These are phyloP conservation scores for Cystobasidium sp. DNA, from an alignment of 1,284 basidiomycete species.

Conservation along the genomic window DNA sequence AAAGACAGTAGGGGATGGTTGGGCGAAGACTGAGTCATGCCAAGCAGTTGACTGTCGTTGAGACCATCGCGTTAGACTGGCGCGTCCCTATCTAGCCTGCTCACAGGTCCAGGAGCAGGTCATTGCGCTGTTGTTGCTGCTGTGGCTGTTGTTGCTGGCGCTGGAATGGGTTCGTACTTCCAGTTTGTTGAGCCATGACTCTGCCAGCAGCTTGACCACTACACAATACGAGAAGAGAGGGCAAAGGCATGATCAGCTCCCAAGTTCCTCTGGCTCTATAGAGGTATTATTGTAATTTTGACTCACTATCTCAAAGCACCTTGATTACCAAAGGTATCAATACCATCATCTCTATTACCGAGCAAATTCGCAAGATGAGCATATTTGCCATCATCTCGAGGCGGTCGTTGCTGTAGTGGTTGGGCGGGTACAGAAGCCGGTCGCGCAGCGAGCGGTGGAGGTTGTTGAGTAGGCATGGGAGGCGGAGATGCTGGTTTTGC, in stretches of 20 bases:
- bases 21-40: too few relatives aligned
- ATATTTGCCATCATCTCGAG: slow-evolving; percentile 69
- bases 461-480: slow-evolving; percentile 43
- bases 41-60: too few relatives aligned
- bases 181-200: slow-evolving; percentile 15
- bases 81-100: background rate
- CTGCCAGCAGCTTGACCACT: slow-evolving; percentile 21
- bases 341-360: slow-evolving; percentile 69
- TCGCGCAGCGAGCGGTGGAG: slow-evolving; percentile 43
- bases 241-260: background rate
- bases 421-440: slow-evolving; percentile 51
- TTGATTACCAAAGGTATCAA: slow-evolving; percentile 91
- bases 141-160: slow-evolving; percentile 40
- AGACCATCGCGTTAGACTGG: background rate
- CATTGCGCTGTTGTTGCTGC: slow-evolving; percentile 18
- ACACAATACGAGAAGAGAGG: background rate
- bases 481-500: slow-evolving; percentile 47
- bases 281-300: background rate
- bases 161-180: slow-evolving; percentile 42
- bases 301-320: slow-evolving; percentile 66
- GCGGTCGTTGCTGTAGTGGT: slow-evolving; percentile 45
- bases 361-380: slow-evolving; percentile 76
- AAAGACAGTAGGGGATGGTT: too few relatives aligned
- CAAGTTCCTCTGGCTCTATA: background rate
- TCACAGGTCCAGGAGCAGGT: slow-evolving; percentile 14